phyloP scores from a whole-genome alignment of 352 stramenopile species.

The Lagenidium giganteum region DNA sequence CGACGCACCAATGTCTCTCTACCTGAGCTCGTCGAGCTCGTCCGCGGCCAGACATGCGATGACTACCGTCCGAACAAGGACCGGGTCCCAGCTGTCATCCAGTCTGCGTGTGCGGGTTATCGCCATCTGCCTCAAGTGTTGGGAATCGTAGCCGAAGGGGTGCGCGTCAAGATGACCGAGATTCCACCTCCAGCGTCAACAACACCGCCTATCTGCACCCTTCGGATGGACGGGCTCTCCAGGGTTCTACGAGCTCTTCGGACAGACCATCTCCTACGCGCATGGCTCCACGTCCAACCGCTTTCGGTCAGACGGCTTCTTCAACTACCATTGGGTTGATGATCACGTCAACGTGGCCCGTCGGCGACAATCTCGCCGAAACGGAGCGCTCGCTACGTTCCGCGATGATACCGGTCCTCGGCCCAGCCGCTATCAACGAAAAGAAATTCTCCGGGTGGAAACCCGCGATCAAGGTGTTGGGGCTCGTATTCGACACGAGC shows the following conservation, averaged over 20 bases:
- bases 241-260: conserved; percentile 6
- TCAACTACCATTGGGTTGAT: conserved; percentile 19
- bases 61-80: conserved; percentile 8
- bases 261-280: conserved; percentile 11
- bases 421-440: conserved; percentile 3
- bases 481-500: conserved; percentile 5
- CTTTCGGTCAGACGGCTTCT: neutral
- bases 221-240: conserved; percentile 17
- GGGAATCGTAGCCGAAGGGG: neutral
- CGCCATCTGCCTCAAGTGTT: neutral
- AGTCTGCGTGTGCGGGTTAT: neutral
- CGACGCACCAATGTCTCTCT: neutral
- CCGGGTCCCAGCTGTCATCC: too few relatives aligned
- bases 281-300: neutral
- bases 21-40: conserved; percentile 1
- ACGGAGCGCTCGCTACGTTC: conserved; percentile 2
- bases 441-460: conserved; percentile 5
- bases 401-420: conserved; percentile 9
- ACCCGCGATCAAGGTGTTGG: neutral
- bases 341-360: conserved; percentile 16
- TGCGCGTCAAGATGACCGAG: neutral
- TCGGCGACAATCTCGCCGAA: too few relatives aligned
- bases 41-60: neutral
- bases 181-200: neutral
- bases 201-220: neutral